Evolutionary conservation across 768 basidiomycete genomes (phyloP), one percentile per base, ranked within the genome.

Genomic region (Panaeolus papilionaceus): DNA sequence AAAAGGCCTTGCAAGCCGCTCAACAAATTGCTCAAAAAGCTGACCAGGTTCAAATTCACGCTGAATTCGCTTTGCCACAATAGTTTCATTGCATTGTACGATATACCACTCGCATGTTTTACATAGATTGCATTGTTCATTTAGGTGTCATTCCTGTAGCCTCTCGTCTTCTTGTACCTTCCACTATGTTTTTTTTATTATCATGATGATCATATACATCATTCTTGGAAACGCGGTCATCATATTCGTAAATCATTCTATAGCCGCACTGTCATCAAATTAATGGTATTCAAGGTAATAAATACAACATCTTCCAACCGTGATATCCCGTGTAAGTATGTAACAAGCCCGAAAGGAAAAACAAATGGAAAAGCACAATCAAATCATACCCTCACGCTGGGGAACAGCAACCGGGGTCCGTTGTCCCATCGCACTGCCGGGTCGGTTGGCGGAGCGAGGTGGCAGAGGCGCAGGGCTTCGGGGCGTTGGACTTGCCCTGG

Each of bases 331-430:
- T 11, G 54, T 58, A 28, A 12, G 8, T 33, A 58, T 58, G 26
- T 6, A 58, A 58, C 54, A 58, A 58, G 54, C 14, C 26, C 54
- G 28, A 58, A 38, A 39, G 18, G 38, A 33, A 33, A 76, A 77
- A 79, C 71, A 80, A 74, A 45, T 64, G 4, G 76, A 78, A 79
- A 64, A 71, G 79, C 73, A 42, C 65, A 47, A 49, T 84, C 76
- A 90, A 74, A 91, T 84, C 88, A 91, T 88, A 5, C 88, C 88
- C 51, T 89, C 88, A 58, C 86, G 80, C 70, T 81, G 84, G 26
- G 88, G 86, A 54, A 88, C 77, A 23, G 84, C 54, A 2, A 86
- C 80, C 3, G 83, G 86, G 4, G 86, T 83, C 20, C 85, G 83
- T 68, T 80, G 81, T 14, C 80, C 82, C 20, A 81, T 71, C 37